phyloP scores from a whole-genome alignment of 2,329 filamentous ascomycete species.

The Emergomyces pasteurianus region DNA sequence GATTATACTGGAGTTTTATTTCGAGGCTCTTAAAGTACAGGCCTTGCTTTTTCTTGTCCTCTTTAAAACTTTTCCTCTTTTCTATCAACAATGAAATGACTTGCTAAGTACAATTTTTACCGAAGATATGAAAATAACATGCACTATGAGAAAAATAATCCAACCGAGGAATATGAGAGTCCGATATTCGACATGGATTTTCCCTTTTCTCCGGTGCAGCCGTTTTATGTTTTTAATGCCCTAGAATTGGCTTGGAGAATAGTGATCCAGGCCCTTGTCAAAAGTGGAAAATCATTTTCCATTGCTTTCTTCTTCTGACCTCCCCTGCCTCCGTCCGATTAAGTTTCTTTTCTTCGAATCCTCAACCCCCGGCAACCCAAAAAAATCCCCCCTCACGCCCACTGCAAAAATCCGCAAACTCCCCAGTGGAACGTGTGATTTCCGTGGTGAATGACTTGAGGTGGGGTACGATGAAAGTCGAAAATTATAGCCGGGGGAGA shows the following conservation, averaged over 20 bases:
- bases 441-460: background rate
- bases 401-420: background rate
- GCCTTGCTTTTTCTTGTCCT: background rate
- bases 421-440: background rate
- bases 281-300: background rate
- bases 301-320: background rate
- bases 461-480: background rate
- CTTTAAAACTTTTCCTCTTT: background rate
- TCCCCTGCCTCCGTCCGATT: background rate
- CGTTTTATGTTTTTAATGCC: background rate
- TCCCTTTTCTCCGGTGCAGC: background rate
- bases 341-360: background rate
- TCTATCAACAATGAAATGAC: background rate
- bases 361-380: background rate
- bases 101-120: background rate
- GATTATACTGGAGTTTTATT: conserved; percentile 2
- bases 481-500: conserved; percentile 21
- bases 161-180: background rate
- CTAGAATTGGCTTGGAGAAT: background rate
- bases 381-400: background rate
- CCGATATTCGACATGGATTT: background rate
- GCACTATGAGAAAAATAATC: background rate
- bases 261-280: background rate
- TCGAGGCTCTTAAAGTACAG: background rate
- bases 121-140: background rate